phyloP scores from a whole-genome alignment of 805 yeast species.

The Danielia oregonensis region DNA sequence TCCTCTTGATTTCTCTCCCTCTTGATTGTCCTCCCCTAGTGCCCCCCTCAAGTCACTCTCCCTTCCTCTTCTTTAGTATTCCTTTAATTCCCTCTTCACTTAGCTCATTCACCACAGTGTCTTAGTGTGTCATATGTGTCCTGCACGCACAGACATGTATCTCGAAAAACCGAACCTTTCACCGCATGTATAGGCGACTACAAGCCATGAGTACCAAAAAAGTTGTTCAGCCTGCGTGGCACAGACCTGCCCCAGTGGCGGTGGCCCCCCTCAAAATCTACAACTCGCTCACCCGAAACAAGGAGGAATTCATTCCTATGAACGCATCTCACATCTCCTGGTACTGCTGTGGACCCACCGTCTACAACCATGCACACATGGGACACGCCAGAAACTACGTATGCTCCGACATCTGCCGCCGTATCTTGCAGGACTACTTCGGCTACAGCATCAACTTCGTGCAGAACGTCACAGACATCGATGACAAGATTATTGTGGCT shows the following conservation, averaged over 20 bases:
- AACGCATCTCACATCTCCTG: slow-evolving; percentile 68
- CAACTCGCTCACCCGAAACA: slow-evolving; percentile 80
- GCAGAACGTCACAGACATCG: slow-evolving; percentile 98
- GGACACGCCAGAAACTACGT: slow-evolving; percentile 98
- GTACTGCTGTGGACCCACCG: slow-evolving; percentile 99
- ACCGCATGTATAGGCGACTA: slow-evolving; percentile 8
- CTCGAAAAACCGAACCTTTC: background rate
- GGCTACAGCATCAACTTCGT: slow-evolving; percentile 85
- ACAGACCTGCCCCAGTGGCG: slow-evolving; percentile 16
- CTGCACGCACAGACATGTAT: background rate
- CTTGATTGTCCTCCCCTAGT: too few relatives aligned
- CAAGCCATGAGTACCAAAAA: slow-evolving; percentile 23
- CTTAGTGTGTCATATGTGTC: too few relatives aligned
- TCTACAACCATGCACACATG: slow-evolving; percentile 94
- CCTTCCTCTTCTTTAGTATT: background rate
- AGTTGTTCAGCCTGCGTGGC: slow-evolving; percentile 39
- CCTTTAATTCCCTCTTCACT: background rate
- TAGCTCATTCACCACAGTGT: too few relatives aligned
- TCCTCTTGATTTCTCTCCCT: too few relatives aligned
- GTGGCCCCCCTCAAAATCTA: slow-evolving; percentile 53
- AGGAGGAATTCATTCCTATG: slow-evolving; percentile 73
- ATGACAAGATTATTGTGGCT: slow-evolving; percentile 91
- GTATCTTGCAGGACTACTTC: slow-evolving; percentile 85
- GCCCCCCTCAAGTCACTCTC: too few relatives aligned
- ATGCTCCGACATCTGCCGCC: slow-evolving; percentile 86